phyloP scores from a whole-genome alignment of 805 yeast genomes.

The Isabelozyma pseudorhagii region DNA sequence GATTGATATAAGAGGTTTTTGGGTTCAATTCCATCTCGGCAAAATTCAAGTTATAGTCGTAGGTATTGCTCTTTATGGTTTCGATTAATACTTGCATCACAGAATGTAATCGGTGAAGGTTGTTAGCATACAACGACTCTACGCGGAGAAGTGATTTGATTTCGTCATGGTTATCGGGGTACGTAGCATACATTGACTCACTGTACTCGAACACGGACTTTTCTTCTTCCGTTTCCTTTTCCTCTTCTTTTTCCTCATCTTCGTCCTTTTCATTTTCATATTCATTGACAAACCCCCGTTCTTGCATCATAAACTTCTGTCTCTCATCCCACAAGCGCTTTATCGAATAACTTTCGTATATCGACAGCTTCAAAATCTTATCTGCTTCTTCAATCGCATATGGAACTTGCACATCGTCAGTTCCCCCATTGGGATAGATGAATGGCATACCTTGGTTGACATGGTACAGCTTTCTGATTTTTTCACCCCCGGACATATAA shows the following conservation, averaged over 20 bases:
- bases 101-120: slow-evolving; percentile 58
- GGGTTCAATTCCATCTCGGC: slow-evolving; percentile 36
- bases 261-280: slow-evolving; percentile 9
- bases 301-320: slow-evolving; percentile 67
- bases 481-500: slow-evolving; percentile 46
- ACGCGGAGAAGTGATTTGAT: slow-evolving; percentile 49
- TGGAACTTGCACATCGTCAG: slow-evolving; percentile 49
- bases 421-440: slow-evolving; percentile 51
- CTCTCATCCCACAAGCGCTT: slow-evolving; percentile 72
- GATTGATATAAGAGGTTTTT: slow-evolving; percentile 22
- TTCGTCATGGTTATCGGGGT: slow-evolving; percentile 33
- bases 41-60: slow-evolving; percentile 31
- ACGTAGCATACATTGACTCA: slow-evolving; percentile 16
- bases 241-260: background rate
- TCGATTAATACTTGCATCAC: slow-evolving; percentile 63
- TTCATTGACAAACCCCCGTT: slow-evolving; percentile 48
- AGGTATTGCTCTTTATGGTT: slow-evolving; percentile 52
- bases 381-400: slow-evolving; percentile 78
- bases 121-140: slow-evolving; percentile 54
- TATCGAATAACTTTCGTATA: slow-evolving; percentile 63
- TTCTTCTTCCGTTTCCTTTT: slow-evolving; percentile 8
- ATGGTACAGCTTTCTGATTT: slow-evolving; percentile 55
- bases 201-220: slow-evolving; percentile 21
- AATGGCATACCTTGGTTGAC: slow-evolving; percentile 67
- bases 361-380: slow-evolving; percentile 56